Evolutionary conservation across 2,329 filamentous ascomycete species (phyloP).

Genomic region (Ophiosphaerella herpotricha): DNA sequence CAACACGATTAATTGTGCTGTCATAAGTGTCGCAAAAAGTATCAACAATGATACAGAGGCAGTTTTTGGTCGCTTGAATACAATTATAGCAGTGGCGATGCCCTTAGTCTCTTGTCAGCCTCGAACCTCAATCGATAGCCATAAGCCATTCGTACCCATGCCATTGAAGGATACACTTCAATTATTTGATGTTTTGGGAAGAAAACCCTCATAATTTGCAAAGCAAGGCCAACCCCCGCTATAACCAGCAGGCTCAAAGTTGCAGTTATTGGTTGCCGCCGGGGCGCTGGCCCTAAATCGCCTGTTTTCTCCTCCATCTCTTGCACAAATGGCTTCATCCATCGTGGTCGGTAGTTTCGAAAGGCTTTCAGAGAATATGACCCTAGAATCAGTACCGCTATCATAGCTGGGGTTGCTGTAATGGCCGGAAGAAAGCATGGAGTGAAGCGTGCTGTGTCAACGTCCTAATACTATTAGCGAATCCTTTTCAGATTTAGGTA

Average conservation of each 20-base stretch:
- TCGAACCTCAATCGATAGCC: background rate
- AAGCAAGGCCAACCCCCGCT: constrained; percentile 28
- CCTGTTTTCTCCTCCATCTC: constrained; percentile 35
- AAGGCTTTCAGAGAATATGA: constrained; percentile 40
- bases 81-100: constrained; percentile 41
- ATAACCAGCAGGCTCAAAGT: constrained; percentile 33
- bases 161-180: constrained; percentile 33
- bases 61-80: constrained; percentile 47
- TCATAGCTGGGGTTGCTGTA: constrained; percentile 42
- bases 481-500: background rate
- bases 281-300: constrained; percentile 35
- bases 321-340: constrained; percentile 57
- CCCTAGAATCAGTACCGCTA: constrained; percentile 46
- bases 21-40: constrained; percentile 39
- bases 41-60: constrained; percentile 49
- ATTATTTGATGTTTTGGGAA: constrained; percentile 18
- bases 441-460: constrained; percentile 44
- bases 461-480: constrained; percentile 35
- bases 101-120: constrained; percentile 37
- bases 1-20: constrained; percentile 43
- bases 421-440: constrained; percentile 49
- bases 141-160: constrained; percentile 35
- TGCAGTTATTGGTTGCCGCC: constrained; percentile 30
- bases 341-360: constrained; percentile 50
- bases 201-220: constrained; percentile 33